Percentiles rank a stretch among this genome's conserved stretches.
Conservation (phyloP, 306 rosid genomes). For the Oxytropis ochrocephala region DNA sequence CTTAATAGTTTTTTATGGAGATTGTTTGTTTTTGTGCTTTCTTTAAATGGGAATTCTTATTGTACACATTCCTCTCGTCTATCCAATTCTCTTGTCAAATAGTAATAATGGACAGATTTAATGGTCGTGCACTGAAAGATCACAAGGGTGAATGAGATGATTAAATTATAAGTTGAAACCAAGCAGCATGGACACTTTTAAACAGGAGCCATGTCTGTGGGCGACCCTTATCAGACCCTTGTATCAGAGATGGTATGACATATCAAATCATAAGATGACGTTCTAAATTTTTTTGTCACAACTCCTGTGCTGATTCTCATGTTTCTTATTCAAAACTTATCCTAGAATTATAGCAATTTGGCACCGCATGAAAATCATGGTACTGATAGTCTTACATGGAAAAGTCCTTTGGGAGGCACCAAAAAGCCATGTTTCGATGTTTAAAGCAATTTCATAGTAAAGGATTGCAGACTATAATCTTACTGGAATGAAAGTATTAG, state of each 20-base stretch:
- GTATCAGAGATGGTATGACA: not conserved
- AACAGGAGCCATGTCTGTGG: not conserved
- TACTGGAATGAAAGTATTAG: not conserved
- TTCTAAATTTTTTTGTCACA: not conserved
- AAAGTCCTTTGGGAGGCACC: constrained; percentile 7
- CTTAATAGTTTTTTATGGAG: not conserved
- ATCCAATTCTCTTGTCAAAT: not conserved
- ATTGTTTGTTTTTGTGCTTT: not conserved
- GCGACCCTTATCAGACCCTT: not conserved
- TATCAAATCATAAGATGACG: not conserved
- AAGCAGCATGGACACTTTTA: not conserved
- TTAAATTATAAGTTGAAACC: constrained; percentile 7
- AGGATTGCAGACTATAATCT: constrained; percentile 10
- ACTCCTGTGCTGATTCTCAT: not conserved
- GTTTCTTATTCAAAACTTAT: constrained; percentile 6
- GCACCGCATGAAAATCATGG: not conserved
- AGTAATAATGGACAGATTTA: not conserved
- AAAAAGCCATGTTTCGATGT: not conserved
- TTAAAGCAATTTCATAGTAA: constrained; percentile 12
- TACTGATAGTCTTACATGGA: not conserved
- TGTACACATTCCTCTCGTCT: not conserved
- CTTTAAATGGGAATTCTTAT: not conserved
- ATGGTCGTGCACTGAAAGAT: constrained; percentile 3
- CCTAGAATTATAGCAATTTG: not conserved
- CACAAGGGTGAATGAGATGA: not conserved